Percentiles rank a stretch among this genome's conserved stretches.
Evolutionary conservation across 306 rosid genomes (phyloP).

Genomic region (Parietaria judaica): DNA sequence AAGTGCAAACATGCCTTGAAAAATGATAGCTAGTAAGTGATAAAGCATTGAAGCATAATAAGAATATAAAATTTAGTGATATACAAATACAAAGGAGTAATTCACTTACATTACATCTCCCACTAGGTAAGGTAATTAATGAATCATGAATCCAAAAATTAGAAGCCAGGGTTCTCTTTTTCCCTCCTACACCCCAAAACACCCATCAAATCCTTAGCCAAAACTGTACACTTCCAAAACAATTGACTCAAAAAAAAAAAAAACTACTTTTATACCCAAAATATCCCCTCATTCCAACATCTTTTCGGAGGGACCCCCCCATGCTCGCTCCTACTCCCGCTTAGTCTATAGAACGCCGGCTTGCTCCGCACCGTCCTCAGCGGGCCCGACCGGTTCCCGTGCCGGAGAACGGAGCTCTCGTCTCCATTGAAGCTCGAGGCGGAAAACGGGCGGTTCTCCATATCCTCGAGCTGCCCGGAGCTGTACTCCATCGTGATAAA

Average conservation of each 20-base stretch:
- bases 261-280: conserved; percentile 36
- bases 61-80: conserved; percentile 31
- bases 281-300: conserved; percentile 28
- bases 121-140: conserved; percentile 41
- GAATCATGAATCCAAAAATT: conserved; percentile 54
- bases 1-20: no score
- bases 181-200: conserved; percentile 25
- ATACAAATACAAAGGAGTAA: conserved; percentile 28
- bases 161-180: conserved; percentile 35
- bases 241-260: conserved; percentile 17
- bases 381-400: conserved; percentile 85
- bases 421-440: conserved; percentile 55
- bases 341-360: conserved; percentile 43
- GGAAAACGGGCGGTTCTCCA: conserved; percentile 65
- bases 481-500: conserved; percentile 83
- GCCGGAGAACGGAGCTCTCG: conserved; percentile 49
- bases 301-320: conserved; percentile 50
- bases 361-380: conserved; percentile 62
- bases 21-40: no score
- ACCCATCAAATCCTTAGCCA: conserved; percentile 15
- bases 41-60: conserved; percentile 13
- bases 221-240: conserved; percentile 52
- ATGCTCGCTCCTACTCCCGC: conserved; percentile 80
- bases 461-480: conserved; percentile 73
- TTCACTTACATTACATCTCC: conserved; percentile 45